Evolutionary conservation across 129 eudicot species (phyloP), one percentile per base, ranked within the genome.

Genomic region (Artemisia annua): DNA sequence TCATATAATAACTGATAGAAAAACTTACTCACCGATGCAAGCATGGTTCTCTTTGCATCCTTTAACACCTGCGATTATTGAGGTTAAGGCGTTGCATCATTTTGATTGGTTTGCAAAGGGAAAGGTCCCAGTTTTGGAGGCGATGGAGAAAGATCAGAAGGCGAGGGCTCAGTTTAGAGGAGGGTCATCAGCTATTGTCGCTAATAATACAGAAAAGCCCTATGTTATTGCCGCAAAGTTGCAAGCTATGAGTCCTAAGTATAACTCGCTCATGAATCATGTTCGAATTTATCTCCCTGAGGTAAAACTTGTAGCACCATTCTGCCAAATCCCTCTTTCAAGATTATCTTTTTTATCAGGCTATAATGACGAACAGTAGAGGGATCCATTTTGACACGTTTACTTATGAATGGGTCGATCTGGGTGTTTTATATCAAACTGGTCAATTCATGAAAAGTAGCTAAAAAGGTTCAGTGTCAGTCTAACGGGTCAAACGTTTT

Each of bases 31-130:
- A 11, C 96, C 97, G 13, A 90, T 94, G 99, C 99, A 90, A 66
- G 97, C 96, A 7, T 94, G 99, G 99, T 94, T 94, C 69, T 90
- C 97, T 0, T 81, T 94, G 70, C 97, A 90, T 70, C 87, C 88
- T 50, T 62, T 90, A 78, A 72, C 90, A 49, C 98, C 98, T 11
- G 95, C 96, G 11, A 80, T 93, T 65, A 79, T 93, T 49, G 98
- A 87, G 85, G 93, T 94, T 19, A 85, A 87, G 78, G 96, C 87
- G 7, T 64, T 90, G 87, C 96, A 90, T 74, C 99, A 94, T 71
- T 88, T 94, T 78, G 99, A 94, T 71, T 94, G 99, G 99, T 83
- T 94, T 46, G 79, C 97, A 3, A 88, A 86, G 77, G 99, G 99
- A 50, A 88, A 94, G 62, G 89, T 90, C 32, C 96, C 97, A 0